These are phyloP conservation scores for Penicillium hordei DNA, from an alignment of 2,329 filamentous ascomycete genomes.

Conservation along the genomic window DNA sequence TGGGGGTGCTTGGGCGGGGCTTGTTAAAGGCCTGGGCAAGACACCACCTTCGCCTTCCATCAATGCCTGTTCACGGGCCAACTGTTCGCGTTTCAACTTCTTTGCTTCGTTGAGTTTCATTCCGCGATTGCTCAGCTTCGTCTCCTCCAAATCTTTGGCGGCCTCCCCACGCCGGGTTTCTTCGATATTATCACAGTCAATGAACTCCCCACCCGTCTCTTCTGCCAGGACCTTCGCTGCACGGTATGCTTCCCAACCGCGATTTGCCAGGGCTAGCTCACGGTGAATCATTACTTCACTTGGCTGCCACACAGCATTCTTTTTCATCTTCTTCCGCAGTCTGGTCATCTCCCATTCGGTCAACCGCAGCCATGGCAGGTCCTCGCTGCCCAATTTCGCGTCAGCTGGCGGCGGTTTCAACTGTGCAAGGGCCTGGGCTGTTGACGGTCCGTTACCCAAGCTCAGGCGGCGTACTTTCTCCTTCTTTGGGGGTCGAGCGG, in stretches of 20 bases:
- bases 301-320: conserved; percentile 68
- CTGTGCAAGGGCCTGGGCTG: conserved; percentile 60
- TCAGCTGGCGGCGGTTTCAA: conserved; percentile 61
- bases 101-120: conserved; percentile 63
- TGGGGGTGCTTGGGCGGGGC: conserved; percentile 22
- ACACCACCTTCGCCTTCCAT: conserved; percentile 12
- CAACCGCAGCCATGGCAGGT: conserved; percentile 62
- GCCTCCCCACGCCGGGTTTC: conserved; percentile 45
- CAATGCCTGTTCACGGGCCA: conserved; percentile 40
- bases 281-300: conserved; percentile 67
- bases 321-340: conserved; percentile 68
- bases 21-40: conserved; percentile 1
- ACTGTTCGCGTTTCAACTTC: conserved; percentile 59
- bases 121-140: conserved; percentile 57
- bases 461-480: conserved; percentile 41
- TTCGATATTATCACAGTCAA: conserved; percentile 55
- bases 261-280: conserved; percentile 60
- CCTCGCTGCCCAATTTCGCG: conserved; percentile 59
- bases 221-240: conserved; percentile 53
- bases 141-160: conserved; percentile 45
- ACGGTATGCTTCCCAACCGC: conserved; percentile 53
- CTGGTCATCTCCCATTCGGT: conserved; percentile 69
- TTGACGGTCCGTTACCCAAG: conserved; percentile 46
- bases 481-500: conserved; percentile 38
- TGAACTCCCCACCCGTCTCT: conserved; percentile 53